phyloP scores from a whole-genome alignment of 768 basidiomycete species.

The Phanerodontia chrysosporium region DNA sequence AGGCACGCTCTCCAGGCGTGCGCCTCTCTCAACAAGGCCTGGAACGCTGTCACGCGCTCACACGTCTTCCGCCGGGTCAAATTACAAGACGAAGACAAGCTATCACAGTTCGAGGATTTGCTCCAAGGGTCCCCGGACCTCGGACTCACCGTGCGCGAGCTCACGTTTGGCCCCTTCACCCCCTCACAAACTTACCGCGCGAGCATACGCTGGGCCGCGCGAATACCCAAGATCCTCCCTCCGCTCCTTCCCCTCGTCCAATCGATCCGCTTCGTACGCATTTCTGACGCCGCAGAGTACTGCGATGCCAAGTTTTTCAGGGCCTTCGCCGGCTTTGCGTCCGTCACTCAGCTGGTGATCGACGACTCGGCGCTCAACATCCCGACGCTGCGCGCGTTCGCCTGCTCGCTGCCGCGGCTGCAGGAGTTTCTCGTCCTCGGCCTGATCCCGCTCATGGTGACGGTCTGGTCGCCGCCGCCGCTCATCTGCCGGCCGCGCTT shows the following conservation, averaged over 20 bases:
- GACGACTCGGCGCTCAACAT: slow-evolving; percentile 6
- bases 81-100: neutral
- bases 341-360: neutral
- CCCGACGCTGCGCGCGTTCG: slow-evolving; percentile 1
- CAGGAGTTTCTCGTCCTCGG: neutral
- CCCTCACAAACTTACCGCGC: neutral
- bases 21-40: neutral
- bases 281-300: slow-evolving; percentile 3
- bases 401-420: slow-evolving; percentile 1
- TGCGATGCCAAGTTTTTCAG: slow-evolving; percentile 5
- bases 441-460: slow-evolving; percentile 7
- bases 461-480: neutral
- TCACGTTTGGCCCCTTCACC: neutral
- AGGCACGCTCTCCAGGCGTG: neutral
- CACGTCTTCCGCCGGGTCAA: slow-evolving; percentile 3
- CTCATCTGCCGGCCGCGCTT: neutral
- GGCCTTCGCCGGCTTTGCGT: neutral
- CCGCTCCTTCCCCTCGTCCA: neutral
- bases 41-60: neutral
- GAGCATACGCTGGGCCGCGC: neutral
- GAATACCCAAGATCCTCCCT: neutral
- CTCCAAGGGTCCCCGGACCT: neutral
- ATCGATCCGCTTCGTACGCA: neutral
- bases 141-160: neutral
- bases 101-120: neutral